Percentiles rank a stretch among this genome's conserved stretches.
phyloP scores from a whole-genome alignment of 352 stramenopile genomes.

The Phytophthora melonis region DNA sequence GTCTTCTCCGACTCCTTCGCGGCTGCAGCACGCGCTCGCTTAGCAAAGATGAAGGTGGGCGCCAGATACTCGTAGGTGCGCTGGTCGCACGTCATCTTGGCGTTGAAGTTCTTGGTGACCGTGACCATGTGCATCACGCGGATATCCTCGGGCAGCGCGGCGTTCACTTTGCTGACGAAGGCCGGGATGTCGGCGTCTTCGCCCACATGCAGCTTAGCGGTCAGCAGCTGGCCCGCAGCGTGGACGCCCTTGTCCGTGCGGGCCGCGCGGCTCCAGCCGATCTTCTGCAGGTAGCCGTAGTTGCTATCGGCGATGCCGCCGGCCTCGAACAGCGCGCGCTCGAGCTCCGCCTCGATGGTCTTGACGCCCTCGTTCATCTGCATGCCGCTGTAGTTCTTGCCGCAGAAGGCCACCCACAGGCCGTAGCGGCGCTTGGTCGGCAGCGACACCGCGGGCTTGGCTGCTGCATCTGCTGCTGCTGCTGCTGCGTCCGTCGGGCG shows the following conservation, averaged over 20 bases:
- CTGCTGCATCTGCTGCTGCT: too few relatives aligned
- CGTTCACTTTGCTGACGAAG: constrained; percentile 83
- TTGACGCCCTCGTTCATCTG: constrained; percentile 92
- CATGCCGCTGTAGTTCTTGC: constrained; percentile 91
- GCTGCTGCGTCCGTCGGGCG: too few relatives aligned
- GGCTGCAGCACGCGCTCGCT: constrained; percentile 22
- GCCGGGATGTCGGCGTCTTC: constrained; percentile 57
- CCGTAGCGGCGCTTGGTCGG: constrained; percentile 62
- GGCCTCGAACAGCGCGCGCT: constrained; percentile 88
- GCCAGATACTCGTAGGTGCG: constrained; percentile 93
- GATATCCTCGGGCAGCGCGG: constrained; percentile 80
- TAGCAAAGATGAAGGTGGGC: constrained; percentile 89
- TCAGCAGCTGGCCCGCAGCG: constrained; percentile 86
- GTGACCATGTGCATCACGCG: constrained; percentile 84
- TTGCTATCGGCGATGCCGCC: constrained; percentile 90
- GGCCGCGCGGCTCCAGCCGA: constrained; percentile 90
- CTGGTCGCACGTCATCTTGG: constrained; percentile 90
- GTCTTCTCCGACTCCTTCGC: constrained; percentile 10
- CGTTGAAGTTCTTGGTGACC: constrained; percentile 93
- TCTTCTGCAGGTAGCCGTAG: constrained; percentile 92
- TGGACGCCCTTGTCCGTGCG: constrained; percentile 94
- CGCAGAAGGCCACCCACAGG: constrained; percentile 90
- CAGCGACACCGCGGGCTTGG: not conserved
- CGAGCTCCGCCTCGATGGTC: constrained; percentile 92
- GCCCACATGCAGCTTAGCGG: constrained; percentile 86